Evolutionary conservation across 2,329 filamentous ascomycete genomes (phyloP).

Genomic region (Aspergillus sp.): DNA sequence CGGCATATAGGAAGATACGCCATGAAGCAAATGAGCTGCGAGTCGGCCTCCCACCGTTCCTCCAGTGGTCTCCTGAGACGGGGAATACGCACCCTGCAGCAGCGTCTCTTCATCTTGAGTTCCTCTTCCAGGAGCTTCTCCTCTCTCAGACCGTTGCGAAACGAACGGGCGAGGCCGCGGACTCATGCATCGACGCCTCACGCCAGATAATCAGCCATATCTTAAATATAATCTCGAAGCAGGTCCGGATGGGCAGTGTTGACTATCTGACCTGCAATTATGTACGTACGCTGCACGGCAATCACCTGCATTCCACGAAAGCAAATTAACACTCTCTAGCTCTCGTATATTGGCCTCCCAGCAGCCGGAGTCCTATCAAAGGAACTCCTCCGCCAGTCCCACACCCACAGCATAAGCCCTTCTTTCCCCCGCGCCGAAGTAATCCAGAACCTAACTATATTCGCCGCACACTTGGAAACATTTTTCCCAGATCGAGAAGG

Average conservation of each 20-base stretch:
- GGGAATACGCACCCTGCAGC: background rate
- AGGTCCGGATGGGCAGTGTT: conserved; percentile 1
- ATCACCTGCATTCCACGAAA: background rate
- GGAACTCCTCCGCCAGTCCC: conserved; percentile 23
- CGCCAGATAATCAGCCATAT: conserved; percentile 4
- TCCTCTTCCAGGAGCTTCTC: conserved; percentile 22
- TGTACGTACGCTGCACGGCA: background rate
- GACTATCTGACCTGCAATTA: background rate
- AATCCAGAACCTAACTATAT: conserved; percentile 24
- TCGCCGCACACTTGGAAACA: conserved; percentile 16
- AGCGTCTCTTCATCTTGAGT: conserved; percentile 15
- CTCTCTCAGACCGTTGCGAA: conserved; percentile 19
- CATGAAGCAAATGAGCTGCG: conserved; percentile 3
- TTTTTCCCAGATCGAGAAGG: conserved; percentile 12
- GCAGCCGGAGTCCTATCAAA: conserved; percentile 21
- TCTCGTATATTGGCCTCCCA: conserved; percentile 19
- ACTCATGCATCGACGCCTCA: background rate
- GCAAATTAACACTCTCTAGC: background rate
- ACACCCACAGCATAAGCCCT: background rate
- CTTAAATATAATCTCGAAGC: background rate
- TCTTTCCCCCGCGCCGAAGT: conserved; percentile 20
- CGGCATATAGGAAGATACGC: background rate
- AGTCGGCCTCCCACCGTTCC: background rate
- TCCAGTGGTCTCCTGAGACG: conserved; percentile 10
- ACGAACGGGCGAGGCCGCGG: conserved; percentile 7